Evolutionary conservation across 352 stramenopile genomes (phyloP), one percentile per base, ranked within the genome.

Genomic region (Phytopythium cucurbitacearum): DNA sequence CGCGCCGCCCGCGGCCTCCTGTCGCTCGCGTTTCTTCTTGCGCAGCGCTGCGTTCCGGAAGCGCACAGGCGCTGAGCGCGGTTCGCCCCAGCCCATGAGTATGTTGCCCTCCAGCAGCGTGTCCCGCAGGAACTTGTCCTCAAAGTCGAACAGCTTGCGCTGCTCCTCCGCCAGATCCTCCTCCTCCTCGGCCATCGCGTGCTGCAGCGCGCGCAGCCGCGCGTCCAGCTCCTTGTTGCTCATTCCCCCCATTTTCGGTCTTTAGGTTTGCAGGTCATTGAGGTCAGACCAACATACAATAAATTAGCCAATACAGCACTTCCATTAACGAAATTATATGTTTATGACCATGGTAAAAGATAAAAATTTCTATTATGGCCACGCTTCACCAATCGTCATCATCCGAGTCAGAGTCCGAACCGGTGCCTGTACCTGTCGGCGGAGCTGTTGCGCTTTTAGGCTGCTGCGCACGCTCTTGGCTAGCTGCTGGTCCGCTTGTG

Each of bases 61-160:
- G 16, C 78, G 71, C 36, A 87, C 64, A 33, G 76, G 70, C 41
- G 80, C 80, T 8, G 74, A 76, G 35, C 78, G 73, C 40, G 77
- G 64, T 51, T 89, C 76, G 28, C 78, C 81, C 77, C 77, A 92
- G 36, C 81, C 81, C 21, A 69, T 76, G 16, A 88, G 64, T 7
- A 89, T 68, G 65, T 92, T 92, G 64, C 81, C 81, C 46, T 89
- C 77, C 28, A 80, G 62, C 44, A 85, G 51, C 42, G 76, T 90
- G 40, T 89, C 76, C 33, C 72, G 67, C 56, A 92, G 58, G 35
- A 84, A 89, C 39, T 71, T 77, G 21, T 89, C 81, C 64, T 92
- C 81, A 21, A 88, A 66, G 64, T 92, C 81, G 43, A 70, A 89
- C 36, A 92, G 71, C 62, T 88, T 86, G 53, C 73, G 65, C 49